Evolutionary conservation across 2,329 filamentous ascomycete species (phyloP), one percentile per base, ranked within the genome.

Genomic region (Colletotrichum sansevieriae): DNA sequence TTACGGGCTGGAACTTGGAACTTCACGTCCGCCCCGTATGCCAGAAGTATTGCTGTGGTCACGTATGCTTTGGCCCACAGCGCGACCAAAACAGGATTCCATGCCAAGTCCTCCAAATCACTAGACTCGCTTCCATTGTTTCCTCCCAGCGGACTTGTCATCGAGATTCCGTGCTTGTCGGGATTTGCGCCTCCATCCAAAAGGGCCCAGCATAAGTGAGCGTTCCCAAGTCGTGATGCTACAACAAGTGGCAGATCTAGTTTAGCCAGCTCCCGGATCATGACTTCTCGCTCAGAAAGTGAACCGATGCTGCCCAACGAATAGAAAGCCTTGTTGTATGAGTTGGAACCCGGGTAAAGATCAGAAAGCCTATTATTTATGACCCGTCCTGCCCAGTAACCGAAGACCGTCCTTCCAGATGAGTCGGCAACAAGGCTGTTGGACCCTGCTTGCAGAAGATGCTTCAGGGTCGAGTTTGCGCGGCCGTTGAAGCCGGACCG

Each of bases 271-370:
- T 58, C 13, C 37, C 10, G 35, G 2, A 58, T 22, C 13, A 58
- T 25, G 37, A 46, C 13, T 18, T 58, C 22, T 46, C 55, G 20
- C 55, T 58, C 20, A 9, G 22, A 58, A 10, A 58, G 39, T 11
- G 22, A 2, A 4, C 55, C 39, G 22, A 46, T 6, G 15, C 37
- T 29, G 11, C 4, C 15, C 2, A 58, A 5, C 15, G 10, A 9
- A 22, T 58, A 4, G 15, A 20, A 58, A 10, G 55, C 22, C 25
- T 18, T 58, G 13, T 58, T 46, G 55, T 58, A 46, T 12, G 39
- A 58, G 55, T 58, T 58, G 37, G 55, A 43, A n/a, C 55, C 39
- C 2, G 55, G 55, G 22, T 58, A 58, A 29, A 58, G 37, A 9
- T 44, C 10, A 22, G 55, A 20, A 12, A 58, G 55, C 2, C 22